Evolutionary conservation across 352 stramenopile genomes (phyloP), one percentile per base, ranked within the genome.

Genomic region (Pythium inflatum): DNA sequence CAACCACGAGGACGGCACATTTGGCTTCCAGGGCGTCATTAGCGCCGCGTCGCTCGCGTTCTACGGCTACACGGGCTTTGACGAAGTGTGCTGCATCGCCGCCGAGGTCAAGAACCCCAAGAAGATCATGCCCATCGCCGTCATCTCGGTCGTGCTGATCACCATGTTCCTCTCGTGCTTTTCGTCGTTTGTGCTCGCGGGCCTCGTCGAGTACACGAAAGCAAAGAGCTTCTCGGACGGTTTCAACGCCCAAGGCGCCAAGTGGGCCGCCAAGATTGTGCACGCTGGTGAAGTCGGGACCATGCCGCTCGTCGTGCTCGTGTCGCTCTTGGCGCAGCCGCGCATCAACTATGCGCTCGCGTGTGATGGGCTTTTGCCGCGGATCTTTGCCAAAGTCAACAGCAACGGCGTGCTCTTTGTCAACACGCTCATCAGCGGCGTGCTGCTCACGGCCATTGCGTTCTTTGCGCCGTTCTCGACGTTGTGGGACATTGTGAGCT

Each of bases 51-150:
- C 92, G 20, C 87, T 87, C 18, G 92, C 89, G 16, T 98, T 98
- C 79, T 98, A 98, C 78, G 94, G 94, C 14, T 98, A 96, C 75
- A 79, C 98, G 28, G 96, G 96, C n/a, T 99, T 98, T 73, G 96
- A 99, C 76, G 94, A 98, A 71, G 87, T 98, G 25, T 97, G 90
- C 71, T 98, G 92, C 75, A 68, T 98, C 18, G 88, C 91, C 9
- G 87, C 84, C 24, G 88, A 95, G 68, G 79, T 81, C 28, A 89
- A 89, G 71, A 85, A 95, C 71, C 85, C 87, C 28, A 78, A 84
- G 41, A 83, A 80, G 55, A 81, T 92, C 70, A 88, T 97, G 75
- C 91, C 93, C 5, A 53, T 80, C 25, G 86, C 87, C 18, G 89
- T 98, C 53, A 87, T 97, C 33, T 82, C 77, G 13, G 94, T 94